A percentile compares a stretch with the other conserved stretches of the same genome.
Evolutionary conservation across 2,329 filamentous ascomycete genomes (phyloP).

Genomic region (Microdochium trichocladiopsis): DNA sequence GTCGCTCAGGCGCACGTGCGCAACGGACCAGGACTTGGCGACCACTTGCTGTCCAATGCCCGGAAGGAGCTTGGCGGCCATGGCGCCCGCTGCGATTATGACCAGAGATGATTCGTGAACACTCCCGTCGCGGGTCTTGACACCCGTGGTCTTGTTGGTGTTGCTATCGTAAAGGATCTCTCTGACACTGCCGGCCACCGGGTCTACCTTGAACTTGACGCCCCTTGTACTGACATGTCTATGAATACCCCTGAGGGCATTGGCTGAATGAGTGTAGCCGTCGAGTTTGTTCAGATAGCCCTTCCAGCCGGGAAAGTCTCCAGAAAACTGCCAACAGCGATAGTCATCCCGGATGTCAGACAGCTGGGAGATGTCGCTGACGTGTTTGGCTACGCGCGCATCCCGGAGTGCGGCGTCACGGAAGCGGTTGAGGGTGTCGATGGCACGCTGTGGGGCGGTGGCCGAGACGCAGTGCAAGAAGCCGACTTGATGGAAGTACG

Average conservation of each 20-base stretch:
- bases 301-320: background rate
- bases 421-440: background rate
- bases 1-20: slow-evolving; percentile 49
- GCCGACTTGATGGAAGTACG: background rate
- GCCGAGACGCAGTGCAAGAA: background rate
- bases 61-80: slow-evolving; percentile 37
- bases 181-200: background rate
- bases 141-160: background rate
- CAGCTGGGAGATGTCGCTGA: background rate
- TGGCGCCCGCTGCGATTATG: slow-evolving; percentile 46
- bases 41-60: slow-evolving; percentile 37
- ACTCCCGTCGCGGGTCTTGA: background rate
- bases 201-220: background rate
- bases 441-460: background rate
- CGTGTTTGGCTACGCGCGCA: background rate
- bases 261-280: background rate
- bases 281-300: background rate
- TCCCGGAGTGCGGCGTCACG: background rate
- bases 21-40: slow-evolving; percentile 46
- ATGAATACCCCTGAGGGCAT: background rate
- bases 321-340: background rate
- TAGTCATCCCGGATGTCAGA: background rate
- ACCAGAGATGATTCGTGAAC: slow-evolving; percentile 19
- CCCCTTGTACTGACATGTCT: background rate
- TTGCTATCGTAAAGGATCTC: background rate